Conservation (phyloP, 306 rosid species). For the Vigna nakashimae region DNA sequence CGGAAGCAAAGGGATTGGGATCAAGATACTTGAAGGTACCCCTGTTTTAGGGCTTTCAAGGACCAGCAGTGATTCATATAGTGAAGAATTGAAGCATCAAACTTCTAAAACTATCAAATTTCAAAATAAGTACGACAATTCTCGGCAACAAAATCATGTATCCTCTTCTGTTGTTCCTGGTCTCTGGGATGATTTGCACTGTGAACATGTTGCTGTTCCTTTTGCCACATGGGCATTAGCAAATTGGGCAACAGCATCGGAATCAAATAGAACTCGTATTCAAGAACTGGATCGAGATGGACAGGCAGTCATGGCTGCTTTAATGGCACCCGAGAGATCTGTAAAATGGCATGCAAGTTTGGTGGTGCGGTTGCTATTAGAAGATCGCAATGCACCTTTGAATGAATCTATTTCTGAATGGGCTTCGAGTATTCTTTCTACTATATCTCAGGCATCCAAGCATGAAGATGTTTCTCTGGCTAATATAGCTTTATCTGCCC, state of each 20-base stretch:
- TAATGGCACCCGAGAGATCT: slow-evolving; percentile 95
- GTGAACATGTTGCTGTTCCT: slow-evolving; percentile 97
- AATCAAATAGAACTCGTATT: slow-evolving; percentile 71
- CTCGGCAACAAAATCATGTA: slow-evolving; percentile 44
- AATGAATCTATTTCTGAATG: slow-evolving; percentile 88
- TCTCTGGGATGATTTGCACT: slow-evolving; percentile 97
- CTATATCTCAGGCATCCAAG: slow-evolving; percentile 81
- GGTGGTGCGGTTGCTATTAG: slow-evolving; percentile 77
- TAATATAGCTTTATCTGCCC: slow-evolving; percentile 81
- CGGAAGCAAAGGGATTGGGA: slow-evolving; percentile 82
- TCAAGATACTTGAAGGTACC: slow-evolving; percentile 86
- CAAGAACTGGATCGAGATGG: slow-evolving; percentile 93
- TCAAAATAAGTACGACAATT: slow-evolving; percentile 57
- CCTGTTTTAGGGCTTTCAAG: slow-evolving; percentile 81
- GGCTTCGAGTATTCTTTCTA: slow-evolving; percentile 91
- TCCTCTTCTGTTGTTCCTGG: slow-evolving; percentile 88
- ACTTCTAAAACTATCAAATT: slow-evolving; percentile 43
- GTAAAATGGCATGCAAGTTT: slow-evolving; percentile 98
- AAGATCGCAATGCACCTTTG: slow-evolving; percentile 72
- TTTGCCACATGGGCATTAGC: slow-evolving; percentile 99
- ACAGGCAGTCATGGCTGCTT: slow-evolving; percentile 84
- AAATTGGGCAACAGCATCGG: slow-evolving; percentile 88
- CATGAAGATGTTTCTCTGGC: slow-evolving; percentile 85
- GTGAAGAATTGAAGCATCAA: slow-evolving; percentile 43
- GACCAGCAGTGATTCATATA: slow-evolving; percentile 45